A percentile compares a stretch with the other conserved stretches of the same genome.
Conservation (phyloP, 805 yeast genomes). For the Metschnikowia bowlesiae region DNA sequence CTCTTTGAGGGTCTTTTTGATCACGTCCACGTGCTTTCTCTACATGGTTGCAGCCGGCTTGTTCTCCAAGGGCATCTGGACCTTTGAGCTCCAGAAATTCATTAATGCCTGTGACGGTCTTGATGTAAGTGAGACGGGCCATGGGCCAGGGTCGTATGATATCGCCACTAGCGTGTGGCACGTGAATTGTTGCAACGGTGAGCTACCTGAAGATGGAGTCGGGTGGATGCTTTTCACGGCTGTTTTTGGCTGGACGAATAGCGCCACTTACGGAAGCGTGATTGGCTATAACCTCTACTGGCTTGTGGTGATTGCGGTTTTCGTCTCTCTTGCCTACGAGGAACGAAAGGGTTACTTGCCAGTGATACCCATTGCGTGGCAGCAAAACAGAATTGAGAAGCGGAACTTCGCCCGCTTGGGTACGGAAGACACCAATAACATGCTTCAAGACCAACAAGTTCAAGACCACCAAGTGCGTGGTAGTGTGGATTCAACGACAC, state of each 20-base stretch:
- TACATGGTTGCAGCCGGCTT: slow-evolving; percentile 86
- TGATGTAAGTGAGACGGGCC: slow-evolving; percentile 84
- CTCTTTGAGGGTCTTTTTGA: slow-evolving; percentile 69
- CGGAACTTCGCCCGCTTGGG: background rate
- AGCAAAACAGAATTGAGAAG: slow-evolving; percentile 12
- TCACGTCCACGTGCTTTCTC: slow-evolving; percentile 72
- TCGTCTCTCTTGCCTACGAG: slow-evolving; percentile 43
- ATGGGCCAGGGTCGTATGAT: slow-evolving; percentile 92
- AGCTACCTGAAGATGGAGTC: slow-evolving; percentile 60
- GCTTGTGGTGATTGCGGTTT: slow-evolving; percentile 45
- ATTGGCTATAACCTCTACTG: slow-evolving; percentile 69
- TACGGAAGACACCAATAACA: background rate
- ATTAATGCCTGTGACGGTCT: slow-evolving; percentile 72
- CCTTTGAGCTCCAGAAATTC: slow-evolving; percentile 72
- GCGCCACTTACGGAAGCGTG: slow-evolving; percentile 88
- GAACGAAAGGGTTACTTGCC: slow-evolving; percentile 60
- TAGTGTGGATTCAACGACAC: slow-evolving; percentile 26
- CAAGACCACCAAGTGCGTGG: slow-evolving; percentile 9
- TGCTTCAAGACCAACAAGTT: background rate
- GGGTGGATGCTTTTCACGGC: slow-evolving; percentile 91
- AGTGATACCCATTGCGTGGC: slow-evolving; percentile 17
- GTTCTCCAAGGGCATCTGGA: slow-evolving; percentile 87
- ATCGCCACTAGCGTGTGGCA: slow-evolving; percentile 82
- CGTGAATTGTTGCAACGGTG: slow-evolving; percentile 90
- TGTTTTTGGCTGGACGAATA: slow-evolving; percentile 88